Evolutionary conservation across 306 rosid species (phyloP), one percentile per base, ranked within the genome.

Genomic region (Begonia fuchsioides): DNA sequence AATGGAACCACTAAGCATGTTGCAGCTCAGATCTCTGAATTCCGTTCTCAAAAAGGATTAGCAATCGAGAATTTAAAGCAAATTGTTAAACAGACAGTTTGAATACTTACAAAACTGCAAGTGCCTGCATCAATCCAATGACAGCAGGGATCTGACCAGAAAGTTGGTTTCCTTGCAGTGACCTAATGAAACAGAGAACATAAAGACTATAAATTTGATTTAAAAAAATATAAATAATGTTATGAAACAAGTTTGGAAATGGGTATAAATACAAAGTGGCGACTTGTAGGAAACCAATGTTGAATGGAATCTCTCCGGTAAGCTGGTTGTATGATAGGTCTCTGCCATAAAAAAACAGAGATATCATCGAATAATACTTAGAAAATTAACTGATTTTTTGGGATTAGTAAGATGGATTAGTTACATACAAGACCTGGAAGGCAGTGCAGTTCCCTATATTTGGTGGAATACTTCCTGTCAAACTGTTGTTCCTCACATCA

Each of bases 51-150:
- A 26, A 26, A 26, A 26, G 35, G 4, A n/a, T n/a, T 26, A 26
- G 5, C 5, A 26, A 7, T n/a, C n/a, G n/a, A n/a, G n/a, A 26
- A 26, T 1, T 26, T 3, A 8, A 8, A 3, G 35, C 35, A 26
- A 26, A 26, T 5, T 26, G 35, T 26, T 26, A 8, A 12, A 35
- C 18, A 63, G 12, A 58, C 13, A 32, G 54, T 16, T 32, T 26
- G 19, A 50, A 53, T 54, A 72, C 96, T 81, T 86, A 92, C 99
- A 92, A 57, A n/a, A 92, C 99, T 41, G 99, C 94, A 14, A 86
- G 96, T 52, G 96, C 99, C 72, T 92, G 99, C 99, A 92, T 92
- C 71, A 92, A 76, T 45, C 99, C 99, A 3, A 86, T 72, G 59
- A 92, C 99, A 0, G 96, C 65, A 32, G 99, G 99, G 44, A 92